A percentile compares a stretch with the other conserved stretches of the same genome.
Conservation (phyloP, 1,284 basidiomycete genomes). For the Cutaneotrichosporon sp. region DNA sequence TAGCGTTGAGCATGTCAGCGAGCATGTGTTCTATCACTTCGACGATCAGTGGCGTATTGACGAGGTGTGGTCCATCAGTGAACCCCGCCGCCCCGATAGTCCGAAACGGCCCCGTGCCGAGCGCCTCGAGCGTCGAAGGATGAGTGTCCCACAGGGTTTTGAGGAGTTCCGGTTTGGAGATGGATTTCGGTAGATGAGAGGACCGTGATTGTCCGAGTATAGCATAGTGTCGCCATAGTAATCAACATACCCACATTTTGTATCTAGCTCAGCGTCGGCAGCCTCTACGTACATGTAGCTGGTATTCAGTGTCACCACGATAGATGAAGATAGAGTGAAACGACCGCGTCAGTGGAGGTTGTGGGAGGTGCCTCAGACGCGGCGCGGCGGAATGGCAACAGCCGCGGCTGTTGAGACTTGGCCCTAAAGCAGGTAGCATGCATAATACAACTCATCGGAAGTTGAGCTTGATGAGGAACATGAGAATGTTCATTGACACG, state of each 20-base stretch:
- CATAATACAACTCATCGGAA: slow-evolving; percentile 24
- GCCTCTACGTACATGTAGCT: too few species aligned
- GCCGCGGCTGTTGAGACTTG: not conserved
- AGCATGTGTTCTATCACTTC: slow-evolving; percentile 18
- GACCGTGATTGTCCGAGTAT: too few species aligned
- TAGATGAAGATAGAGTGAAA: too few species aligned
- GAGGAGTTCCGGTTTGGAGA: not conserved
- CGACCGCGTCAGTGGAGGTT: not conserved
- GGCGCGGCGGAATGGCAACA: too few species aligned
- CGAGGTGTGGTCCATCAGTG: slow-evolving; percentile 12
- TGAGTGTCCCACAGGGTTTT: not conserved
- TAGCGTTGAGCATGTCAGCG: not conserved
- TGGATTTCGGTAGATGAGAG: not conserved
- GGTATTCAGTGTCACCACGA: too few species aligned
- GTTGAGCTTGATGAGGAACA: slow-evolving; percentile 51
- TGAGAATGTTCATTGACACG: slow-evolving; percentile 56
- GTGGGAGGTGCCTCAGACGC: too few species aligned
- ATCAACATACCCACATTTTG: too few species aligned
- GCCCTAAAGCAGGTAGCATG: not conserved
- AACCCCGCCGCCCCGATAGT: not conserved
- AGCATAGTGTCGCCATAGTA: too few species aligned
- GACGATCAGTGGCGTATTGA: slow-evolving; percentile 13
- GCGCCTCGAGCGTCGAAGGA: not conserved
- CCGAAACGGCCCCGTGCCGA: not conserved
- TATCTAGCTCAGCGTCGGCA: not conserved